These are phyloP conservation scores for Aspergillus uvarum DNA, from an alignment of 2,329 filamentous ascomycete genomes.

Conservation along the genomic window DNA sequence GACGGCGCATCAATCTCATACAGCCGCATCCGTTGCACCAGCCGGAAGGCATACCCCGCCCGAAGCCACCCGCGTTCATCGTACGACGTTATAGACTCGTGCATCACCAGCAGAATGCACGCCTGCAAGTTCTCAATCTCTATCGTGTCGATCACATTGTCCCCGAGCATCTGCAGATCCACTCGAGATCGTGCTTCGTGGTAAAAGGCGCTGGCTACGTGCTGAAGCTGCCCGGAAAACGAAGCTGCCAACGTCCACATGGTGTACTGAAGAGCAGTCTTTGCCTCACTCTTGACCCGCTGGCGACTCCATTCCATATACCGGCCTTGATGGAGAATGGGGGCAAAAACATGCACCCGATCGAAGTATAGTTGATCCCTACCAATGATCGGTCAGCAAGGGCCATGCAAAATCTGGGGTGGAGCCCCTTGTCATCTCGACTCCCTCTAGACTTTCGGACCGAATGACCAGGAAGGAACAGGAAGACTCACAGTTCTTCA, in stretches of 20 bases:
- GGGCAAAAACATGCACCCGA: conserved; percentile 10
- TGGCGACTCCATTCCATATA: conserved; percentile 1
- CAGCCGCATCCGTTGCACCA: conserved; percentile 31
- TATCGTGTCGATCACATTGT: background rate
- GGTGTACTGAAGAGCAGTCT: conserved; percentile 6
- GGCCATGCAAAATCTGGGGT: background rate
- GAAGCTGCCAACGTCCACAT: conserved; percentile 13
- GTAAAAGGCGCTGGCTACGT: background rate
- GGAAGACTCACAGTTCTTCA: too few species aligned
- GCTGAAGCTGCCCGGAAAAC: conserved; percentile 6
- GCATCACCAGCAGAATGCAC: conserved; percentile 8
- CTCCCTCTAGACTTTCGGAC: background rate
- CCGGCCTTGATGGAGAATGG: conserved; percentile 9
- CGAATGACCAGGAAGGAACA: background rate
- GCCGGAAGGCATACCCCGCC: conserved; percentile 30
- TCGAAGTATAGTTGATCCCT: conserved; percentile 19
- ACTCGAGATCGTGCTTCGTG: background rate
- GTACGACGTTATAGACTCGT: conserved; percentile 13
- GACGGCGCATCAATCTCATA: conserved; percentile 26
- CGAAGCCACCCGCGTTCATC: conserved; percentile 32
- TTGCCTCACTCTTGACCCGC: background rate
- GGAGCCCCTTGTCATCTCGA: too few species aligned
- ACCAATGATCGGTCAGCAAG: background rate
- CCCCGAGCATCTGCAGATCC: background rate
- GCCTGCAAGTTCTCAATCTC: conserved; percentile 16